Evolutionary conservation across 2,329 filamentous ascomycete genomes (phyloP).

Genomic region (Parafenestella ontariensis): DNA sequence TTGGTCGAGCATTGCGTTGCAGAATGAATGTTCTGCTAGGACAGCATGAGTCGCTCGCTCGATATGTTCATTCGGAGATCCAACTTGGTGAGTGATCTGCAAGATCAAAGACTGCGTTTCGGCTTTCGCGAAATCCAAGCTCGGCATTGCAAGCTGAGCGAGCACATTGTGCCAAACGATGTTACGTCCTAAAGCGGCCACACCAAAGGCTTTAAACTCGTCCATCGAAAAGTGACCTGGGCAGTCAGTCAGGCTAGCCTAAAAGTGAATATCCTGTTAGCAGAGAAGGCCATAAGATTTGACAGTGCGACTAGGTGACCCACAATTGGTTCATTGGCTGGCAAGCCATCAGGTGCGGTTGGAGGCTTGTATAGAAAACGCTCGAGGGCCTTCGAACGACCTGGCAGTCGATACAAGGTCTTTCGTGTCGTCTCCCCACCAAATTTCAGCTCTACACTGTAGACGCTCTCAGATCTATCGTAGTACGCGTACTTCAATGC

Average conservation of each 20-base stretch:
- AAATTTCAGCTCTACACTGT: not conserved
- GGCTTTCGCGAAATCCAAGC: conserved; percentile 50
- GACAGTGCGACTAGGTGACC: conserved; percentile 6
- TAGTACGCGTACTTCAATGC: conserved; percentile 51
- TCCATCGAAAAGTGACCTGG: conserved; percentile 58
- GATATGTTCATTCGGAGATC: conserved; percentile 37
- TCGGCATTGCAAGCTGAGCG: conserved; percentile 49
- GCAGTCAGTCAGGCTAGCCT: conserved; percentile 45
- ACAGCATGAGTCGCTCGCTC: conserved; percentile 48
- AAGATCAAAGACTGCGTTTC: conserved; percentile 58
- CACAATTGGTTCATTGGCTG: conserved; percentile 62
- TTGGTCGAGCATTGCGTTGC: conserved; percentile 17
- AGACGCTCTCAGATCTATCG: conserved; percentile 19
- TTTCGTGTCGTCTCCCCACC: conserved; percentile 23
- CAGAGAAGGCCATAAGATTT: too few relatives aligned
- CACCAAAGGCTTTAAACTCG: conserved; percentile 63
- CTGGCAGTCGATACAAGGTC: conserved; percentile 55
- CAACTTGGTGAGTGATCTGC: conserved; percentile 60
- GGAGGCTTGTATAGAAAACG: conserved; percentile 50
- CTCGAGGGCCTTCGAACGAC: conserved; percentile 45
- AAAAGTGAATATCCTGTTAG: not conserved
- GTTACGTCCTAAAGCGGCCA: conserved; percentile 56
- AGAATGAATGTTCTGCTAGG: conserved; percentile 47
- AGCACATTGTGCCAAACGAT: conserved; percentile 34
- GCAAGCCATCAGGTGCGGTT: conserved; percentile 26